Evolutionary conservation across 2,329 filamentous ascomycete species (phyloP), one percentile per base, ranked within the genome.

Genomic region (Elsinoe perseae): DNA sequence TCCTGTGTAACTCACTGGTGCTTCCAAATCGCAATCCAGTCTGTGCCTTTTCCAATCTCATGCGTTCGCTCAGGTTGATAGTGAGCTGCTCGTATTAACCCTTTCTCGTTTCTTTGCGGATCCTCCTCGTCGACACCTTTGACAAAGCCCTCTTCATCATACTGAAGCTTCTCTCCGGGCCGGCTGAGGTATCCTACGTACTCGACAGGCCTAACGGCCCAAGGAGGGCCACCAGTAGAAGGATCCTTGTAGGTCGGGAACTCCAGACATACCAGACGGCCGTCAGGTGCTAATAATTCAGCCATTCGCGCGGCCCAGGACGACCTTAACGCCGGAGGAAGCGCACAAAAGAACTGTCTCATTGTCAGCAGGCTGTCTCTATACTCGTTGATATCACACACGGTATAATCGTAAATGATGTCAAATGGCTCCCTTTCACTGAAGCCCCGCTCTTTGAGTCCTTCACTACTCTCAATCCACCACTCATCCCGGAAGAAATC

Each of bases 201-300:
- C 25, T 87, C 80, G 59, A 82, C 79, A 0, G 86, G 79, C 10
- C 81, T 80, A 38, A 88, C 71, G 6, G 83, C 82, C 77, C 81
- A 91, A 1, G 89, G 89, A 10, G 89, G 89, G 0, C 89, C 89
- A 8, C 77, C 77, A 8, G 78, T 75, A 9, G 75, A 75, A 8
- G 84, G 78, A 40, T 81, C 77, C 68, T 91, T 93, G 59, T 81
- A 78, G 1, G 85, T 82, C 8, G 89, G 89, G 68, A 86, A 95
- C 68, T 95, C 89, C 59, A 95, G 78, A 70, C 82, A 84, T 50
- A 85, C 74, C 55, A 85, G 72, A 50, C 73, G 71, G 4, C 80
- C 80, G 2, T 68, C 69, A 1, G 75, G 70, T 12, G 76, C 70
- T 9, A 85, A 74, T 6, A 85, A 72, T 56, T 78, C 70, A 3